phyloP scores from a whole-genome alignment of 805 yeast species.

The Metschnikowia henanensis region DNA sequence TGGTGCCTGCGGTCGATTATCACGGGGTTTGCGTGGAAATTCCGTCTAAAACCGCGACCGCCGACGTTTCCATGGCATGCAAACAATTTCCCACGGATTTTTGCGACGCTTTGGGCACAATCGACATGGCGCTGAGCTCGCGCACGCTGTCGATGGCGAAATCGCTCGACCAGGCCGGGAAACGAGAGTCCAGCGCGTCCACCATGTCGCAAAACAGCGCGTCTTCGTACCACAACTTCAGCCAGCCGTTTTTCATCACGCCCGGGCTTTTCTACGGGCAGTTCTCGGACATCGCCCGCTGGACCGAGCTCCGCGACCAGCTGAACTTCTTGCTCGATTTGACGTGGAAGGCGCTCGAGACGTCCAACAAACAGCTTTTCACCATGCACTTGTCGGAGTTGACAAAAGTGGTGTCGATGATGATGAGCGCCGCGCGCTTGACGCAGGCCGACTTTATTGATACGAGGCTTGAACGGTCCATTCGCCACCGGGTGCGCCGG shows the following conservation, averaged over 20 bases:
- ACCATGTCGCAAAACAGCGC: conserved; percentile 28
- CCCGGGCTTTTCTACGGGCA: conserved; percentile 55
- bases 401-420: conserved; percentile 50
- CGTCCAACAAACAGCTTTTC: conserved; percentile 51
- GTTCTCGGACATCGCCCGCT: conserved; percentile 55
- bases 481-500: conserved; percentile 50
- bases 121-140: conserved; percentile 3
- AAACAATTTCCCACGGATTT: conserved; percentile 9
- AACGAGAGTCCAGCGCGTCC: conserved; percentile 40
- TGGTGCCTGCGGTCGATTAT: conserved; percentile 21
- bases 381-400: conserved; percentile 52
- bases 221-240: conserved; percentile 41
- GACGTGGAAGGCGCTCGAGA: conserved; percentile 50
- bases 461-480: conserved; percentile 46
- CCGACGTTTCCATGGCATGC: conserved; percentile 20
- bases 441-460: conserved; percentile 50
- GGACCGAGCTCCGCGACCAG: conserved; percentile 56
- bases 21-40: conserved; percentile 23
- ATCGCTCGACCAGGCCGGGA: conserved; percentile 28
- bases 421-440: conserved; percentile 57
- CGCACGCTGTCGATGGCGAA: conserved; percentile 16
- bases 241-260: conserved; percentile 40
- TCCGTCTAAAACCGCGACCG: conserved; percentile 26
- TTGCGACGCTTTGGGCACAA: conserved; percentile 1
- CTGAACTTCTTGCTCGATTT: conserved; percentile 49